phyloP scores from a whole-genome alignment of 2,329 filamentous ascomycete species.

The Arthrobotrys musiformis region DNA sequence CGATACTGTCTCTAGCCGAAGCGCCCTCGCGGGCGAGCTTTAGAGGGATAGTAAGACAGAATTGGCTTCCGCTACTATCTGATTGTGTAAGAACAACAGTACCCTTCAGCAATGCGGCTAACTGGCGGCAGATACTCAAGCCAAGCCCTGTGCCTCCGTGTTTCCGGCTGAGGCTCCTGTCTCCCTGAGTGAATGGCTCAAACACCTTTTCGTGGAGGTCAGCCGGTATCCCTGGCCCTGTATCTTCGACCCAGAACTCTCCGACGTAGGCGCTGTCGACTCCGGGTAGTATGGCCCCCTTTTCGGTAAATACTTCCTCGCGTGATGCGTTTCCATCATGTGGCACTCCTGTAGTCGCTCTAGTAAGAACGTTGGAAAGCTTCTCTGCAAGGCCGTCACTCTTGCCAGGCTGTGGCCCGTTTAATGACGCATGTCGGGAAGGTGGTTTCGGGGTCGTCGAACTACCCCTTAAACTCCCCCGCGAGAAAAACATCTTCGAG shows the following conservation, averaged over 20 bases:
- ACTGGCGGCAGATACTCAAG: slow-evolving; percentile 86
- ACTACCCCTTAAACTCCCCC: slow-evolving; percentile 32
- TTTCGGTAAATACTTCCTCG: slow-evolving; percentile 36
- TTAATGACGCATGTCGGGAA: slow-evolving; percentile 39
- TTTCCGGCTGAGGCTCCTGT: slow-evolving; percentile 86
- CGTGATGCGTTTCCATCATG: slow-evolving; percentile 28
- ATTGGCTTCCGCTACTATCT: slow-evolving; percentile 57
- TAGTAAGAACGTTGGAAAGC: slow-evolving; percentile 26
- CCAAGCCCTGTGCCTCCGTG: slow-evolving; percentile 89
- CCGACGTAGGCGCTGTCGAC: slow-evolving; percentile 71
- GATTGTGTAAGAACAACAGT: slow-evolving; percentile 77
- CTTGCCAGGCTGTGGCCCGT: slow-evolving; percentile 1
- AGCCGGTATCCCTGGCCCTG: slow-evolving; percentile 83
- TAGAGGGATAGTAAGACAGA: slow-evolving; percentile 48
- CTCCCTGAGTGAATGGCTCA: slow-evolving; percentile 94
- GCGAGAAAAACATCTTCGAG: slow-evolving; percentile 27
- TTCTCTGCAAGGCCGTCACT: slow-evolving; percentile 41
- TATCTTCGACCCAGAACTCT: slow-evolving; percentile 89
- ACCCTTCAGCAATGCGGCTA: slow-evolving; percentile 85
- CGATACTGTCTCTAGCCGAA: slow-evolving; percentile 39
- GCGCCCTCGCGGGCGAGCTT: slow-evolving; percentile 42
- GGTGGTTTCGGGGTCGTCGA: slow-evolving; percentile 24
- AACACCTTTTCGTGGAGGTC: slow-evolving; percentile 84
- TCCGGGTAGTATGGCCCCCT: slow-evolving; percentile 3
- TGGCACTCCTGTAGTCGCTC: slow-evolving; percentile 6